Percentiles rank a stretch among this genome's conserved stretches.
Conservation (phyloP, 2,329 filamentous ascomycete genomes). For the Phoma sp. region DNA sequence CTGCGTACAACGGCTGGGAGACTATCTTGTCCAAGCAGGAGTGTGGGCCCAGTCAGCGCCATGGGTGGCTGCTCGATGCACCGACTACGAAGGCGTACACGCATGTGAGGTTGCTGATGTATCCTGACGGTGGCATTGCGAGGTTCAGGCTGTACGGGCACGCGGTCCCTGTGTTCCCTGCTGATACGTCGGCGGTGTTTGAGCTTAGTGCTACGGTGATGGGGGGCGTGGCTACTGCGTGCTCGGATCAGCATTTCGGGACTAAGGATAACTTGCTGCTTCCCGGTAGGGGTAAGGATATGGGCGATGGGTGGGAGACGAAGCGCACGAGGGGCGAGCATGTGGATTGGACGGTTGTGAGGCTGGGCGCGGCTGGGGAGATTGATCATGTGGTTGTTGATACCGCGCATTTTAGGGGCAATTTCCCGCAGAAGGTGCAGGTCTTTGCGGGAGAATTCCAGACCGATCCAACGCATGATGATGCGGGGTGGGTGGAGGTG, state of each 20-base stretch:
- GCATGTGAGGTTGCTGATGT: slow-evolving; percentile 82
- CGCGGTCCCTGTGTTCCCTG: slow-evolving; percentile 77
- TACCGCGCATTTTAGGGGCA: slow-evolving; percentile 82
- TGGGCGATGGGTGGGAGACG: slow-evolving; percentile 90
- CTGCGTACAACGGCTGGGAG: slow-evolving; percentile 64
- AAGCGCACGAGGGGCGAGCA: slow-evolving; percentile 75
- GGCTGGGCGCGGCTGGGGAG: slow-evolving; percentile 69
- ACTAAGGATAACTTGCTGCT: slow-evolving; percentile 81
- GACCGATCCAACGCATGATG: slow-evolving; percentile 63
- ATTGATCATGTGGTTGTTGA: slow-evolving; percentile 75
- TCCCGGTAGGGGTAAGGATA: slow-evolving; percentile 78
- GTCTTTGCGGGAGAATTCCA: slow-evolving; percentile 65
- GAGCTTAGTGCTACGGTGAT: slow-evolving; percentile 81
- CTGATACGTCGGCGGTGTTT: slow-evolving; percentile 68
- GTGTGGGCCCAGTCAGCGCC: slow-evolving; percentile 75
- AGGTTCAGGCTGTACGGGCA: slow-evolving; percentile 78
- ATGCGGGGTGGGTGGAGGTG: slow-evolving; percentile 69
- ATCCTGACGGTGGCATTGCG: slow-evolving; percentile 83
- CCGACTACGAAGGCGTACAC: slow-evolving; percentile 71
- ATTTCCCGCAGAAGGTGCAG: slow-evolving; percentile 79
- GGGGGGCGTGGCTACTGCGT: slow-evolving; percentile 75
- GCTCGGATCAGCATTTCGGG: slow-evolving; percentile 85
- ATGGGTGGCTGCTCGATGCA: slow-evolving; percentile 71
- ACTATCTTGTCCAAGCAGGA: slow-evolving; percentile 72
- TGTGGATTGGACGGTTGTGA: slow-evolving; percentile 80